A percentile compares a stretch with the other conserved stretches of the same genome.
phyloP scores from a whole-genome alignment of 2,329 filamentous ascomycete genomes.

The Trichoderma oligosporum region DNA sequence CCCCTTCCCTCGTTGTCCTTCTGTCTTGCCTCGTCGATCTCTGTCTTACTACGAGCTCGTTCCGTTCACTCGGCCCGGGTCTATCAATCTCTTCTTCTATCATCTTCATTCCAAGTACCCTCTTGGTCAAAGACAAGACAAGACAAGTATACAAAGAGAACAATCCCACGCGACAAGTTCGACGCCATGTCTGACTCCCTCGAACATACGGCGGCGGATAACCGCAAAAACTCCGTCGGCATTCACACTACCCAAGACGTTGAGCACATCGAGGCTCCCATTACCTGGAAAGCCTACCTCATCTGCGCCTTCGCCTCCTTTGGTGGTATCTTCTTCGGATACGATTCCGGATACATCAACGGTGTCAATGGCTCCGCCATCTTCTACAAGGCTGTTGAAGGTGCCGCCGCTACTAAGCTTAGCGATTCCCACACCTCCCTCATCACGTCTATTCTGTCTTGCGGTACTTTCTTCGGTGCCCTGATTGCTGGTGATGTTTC shows the following conservation, averaged over 20 bases:
- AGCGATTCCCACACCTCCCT: constrained; percentile 47
- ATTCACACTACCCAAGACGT: constrained; percentile 49
- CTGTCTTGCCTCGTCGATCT: constrained; percentile 24
- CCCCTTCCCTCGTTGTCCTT: constrained; percentile 25
- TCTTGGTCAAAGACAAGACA: background rate
- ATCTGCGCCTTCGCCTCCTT: constrained; percentile 69
- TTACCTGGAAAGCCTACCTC: constrained; percentile 65
- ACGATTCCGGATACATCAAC: constrained; percentile 73
- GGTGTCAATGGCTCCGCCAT: constrained; percentile 52
- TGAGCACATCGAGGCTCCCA: constrained; percentile 61
- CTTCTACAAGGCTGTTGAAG: constrained; percentile 53
- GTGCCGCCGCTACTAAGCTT: constrained; percentile 35
- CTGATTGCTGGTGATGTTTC: constrained; percentile 73
- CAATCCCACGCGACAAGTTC: background rate
- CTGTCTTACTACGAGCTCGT: constrained; percentile 23
- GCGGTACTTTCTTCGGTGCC: constrained; percentile 74
- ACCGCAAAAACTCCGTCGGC: constrained; percentile 28
- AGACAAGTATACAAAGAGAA: background rate
- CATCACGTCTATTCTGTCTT: constrained; percentile 73
- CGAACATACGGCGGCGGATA: constrained; percentile 24
- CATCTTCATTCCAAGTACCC: background rate
- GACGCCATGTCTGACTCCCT: constrained; percentile 27
- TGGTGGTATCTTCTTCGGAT: constrained; percentile 74
- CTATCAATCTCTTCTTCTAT: constrained; percentile 8
- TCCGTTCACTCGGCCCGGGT: constrained; percentile 17